Base-by-base conservation (phyloP, 2,329 filamentous ascomycete species). In the Alternaria incomplexa region DNA sequence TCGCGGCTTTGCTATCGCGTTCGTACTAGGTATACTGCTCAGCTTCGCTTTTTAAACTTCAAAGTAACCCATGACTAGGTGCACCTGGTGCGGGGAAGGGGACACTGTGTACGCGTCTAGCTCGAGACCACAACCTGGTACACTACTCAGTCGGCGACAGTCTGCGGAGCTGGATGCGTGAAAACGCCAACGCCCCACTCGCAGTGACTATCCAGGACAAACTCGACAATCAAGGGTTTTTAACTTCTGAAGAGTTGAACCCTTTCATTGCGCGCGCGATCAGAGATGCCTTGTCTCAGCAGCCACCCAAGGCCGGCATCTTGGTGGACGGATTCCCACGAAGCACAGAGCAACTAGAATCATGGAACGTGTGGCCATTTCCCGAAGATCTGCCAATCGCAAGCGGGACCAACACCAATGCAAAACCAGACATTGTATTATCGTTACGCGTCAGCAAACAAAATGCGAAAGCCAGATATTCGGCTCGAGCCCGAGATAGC, bases 131-230 rank as follows among this genome's bases (percentile, higher is more conserved):
- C 20, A 53, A 46, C 11, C 40, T 58, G 17, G 20, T 53, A 46
- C 56, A 58, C 40, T 43, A 53, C 15, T 58, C 56, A 1, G 48
- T 58, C 17, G 40, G 56, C 7, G 48, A 53, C 22, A 25, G 8
- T 43, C 20, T 58, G 17, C 56, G 48, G 20, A 58, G 48, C 48
- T 58, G 48, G 56, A 53, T 58, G 48, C 47, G 26, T 20, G 20
- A 52, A 17, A 46, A 58, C 3, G 13, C 7, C 13, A 30, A 46
- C 10, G n/a, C 48, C 7, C 36, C 56, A 9, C 48, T 59, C 17
- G 40, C 56, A 26, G 40, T 54, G 11, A 54, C 3, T 8, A 59
- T 59, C 40, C 56, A 54, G 32, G 48, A 59, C n/a, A 59, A 59
- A 44, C 48, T 59, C 4, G 40, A 54, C 5, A 59, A 59, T 2